Base-by-base conservation (phyloP, 169 alveolate genomes). In the Plasmodium adleri region DNA sequence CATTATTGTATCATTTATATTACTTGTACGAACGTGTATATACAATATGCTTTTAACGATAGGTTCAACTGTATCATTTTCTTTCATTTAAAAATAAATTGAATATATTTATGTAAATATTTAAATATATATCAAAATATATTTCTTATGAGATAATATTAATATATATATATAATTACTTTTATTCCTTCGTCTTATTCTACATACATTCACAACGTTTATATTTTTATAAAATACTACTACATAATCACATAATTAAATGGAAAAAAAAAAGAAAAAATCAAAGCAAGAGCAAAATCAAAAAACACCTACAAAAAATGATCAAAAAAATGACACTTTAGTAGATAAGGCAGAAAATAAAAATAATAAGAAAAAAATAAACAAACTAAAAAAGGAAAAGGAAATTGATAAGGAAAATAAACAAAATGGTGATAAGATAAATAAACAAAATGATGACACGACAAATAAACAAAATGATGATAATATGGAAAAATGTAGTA, bases 361-460 rank as follows among this genome's bases (percentile, higher is more conserved):
- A 67, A 92, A 26, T 22, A 59, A 73, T 52, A 28, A 50, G n/a
- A 49, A 72, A 66, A 45, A 26, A 22, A n/a, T 71, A 78, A 80
- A 56, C 47, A 22, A 50, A 58, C 49, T 24, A 49, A 49, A 28
- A 75, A 12, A 64, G 43, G 59, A 78, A 20, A 43, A 50, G 49
- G 13, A 58, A 43, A 13, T 7, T 17, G 58, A 62, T 9, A 43
- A 7, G 64, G 50, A 39, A 66, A 66, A 67, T 39, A 67, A 28
- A 15, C 54, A 59, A 59, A 59, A 59, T 8, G 68, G 3, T 2
- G 20, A 59, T n/a, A 2, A 10, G 20, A 59, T 17, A n/a, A 28
- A 59, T 15, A 59, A 9, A 22, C 43, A n/a, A 59, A 59, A 9
- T 3, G 15, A 62, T 7, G 24, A 20, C 22, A 20, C 22, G 22